These are phyloP conservation scores for Melampsora americana DNA, from an alignment of 1,284 basidiomycete species.

Conservation along the genomic window DNA sequence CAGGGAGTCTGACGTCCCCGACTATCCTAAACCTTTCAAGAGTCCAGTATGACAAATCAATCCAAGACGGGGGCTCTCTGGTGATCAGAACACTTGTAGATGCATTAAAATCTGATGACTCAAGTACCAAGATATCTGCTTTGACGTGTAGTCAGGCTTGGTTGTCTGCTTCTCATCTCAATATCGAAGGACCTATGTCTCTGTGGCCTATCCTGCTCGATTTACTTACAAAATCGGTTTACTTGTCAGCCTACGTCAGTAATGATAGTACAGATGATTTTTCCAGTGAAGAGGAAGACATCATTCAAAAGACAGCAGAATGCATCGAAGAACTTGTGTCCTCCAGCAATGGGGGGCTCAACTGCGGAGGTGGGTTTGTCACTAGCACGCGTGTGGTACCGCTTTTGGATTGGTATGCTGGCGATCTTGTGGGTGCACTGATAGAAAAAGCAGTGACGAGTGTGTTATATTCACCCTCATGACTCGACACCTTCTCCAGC, in stretches of 20 bases:
- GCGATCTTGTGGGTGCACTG: conserved; percentile 25
- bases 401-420: conserved; percentile 46
- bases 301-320: conserved; percentile 47
- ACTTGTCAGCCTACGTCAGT: conserved; percentile 18
- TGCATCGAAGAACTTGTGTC: conserved; percentile 48
- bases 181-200: conserved; percentile 23
- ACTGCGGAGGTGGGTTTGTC: conserved; percentile 47
- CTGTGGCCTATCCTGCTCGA: conserved; percentile 33
- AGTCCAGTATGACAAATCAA: conserved; percentile 45
- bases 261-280: conserved; percentile 37
- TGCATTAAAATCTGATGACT: conserved; percentile 46
- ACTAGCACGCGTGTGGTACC: conserved; percentile 44
- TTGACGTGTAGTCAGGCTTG: conserved; percentile 29
- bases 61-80: conserved; percentile 44
- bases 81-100: conserved; percentile 45
- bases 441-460: conserved; percentile 36
- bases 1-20: neutral
- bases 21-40: neutral
- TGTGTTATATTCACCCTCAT: conserved; percentile 12
- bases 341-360: conserved; percentile 42
- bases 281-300: conserved; percentile 44
- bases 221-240: conserved; percentile 16
- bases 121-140: conserved; percentile 35
- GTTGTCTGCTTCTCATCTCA: conserved; percentile 25
- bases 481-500: conserved; percentile 44